Conservation (phyloP, 495 filamentous ascomycete genomes). For the Neurospora sp. region DNA sequence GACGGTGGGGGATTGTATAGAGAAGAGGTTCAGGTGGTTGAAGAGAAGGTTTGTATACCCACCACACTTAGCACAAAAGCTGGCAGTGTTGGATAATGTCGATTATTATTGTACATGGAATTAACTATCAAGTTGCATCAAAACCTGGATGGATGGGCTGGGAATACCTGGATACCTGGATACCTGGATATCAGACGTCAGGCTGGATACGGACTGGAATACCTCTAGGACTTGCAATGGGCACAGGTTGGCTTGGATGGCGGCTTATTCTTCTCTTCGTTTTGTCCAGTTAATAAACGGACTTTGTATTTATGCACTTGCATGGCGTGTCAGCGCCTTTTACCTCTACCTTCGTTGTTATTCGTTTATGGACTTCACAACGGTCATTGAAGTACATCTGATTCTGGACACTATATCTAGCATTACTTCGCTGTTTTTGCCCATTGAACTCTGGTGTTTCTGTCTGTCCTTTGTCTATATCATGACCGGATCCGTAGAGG, state of each 20-base stretch:
- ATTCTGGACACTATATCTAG: neutral
- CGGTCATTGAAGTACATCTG: neutral
- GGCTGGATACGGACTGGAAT: neutral
- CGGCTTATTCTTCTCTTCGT: neutral
- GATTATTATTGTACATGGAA: neutral
- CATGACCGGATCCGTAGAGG: neutral
- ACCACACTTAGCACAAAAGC: no score
- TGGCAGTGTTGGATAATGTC: neutral
- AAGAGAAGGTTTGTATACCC: neutral
- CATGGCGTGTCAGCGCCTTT: neutral
- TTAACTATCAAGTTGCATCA: neutral
- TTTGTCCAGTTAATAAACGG: no score
- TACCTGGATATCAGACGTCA: neutral
- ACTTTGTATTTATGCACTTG: neutral
- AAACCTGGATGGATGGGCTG: neutral
- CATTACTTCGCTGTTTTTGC: neutral
- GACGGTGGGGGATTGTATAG: no score
- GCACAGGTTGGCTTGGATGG: neutral
- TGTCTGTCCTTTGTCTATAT: no score
- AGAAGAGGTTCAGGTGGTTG: neutral
- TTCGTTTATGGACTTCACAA: neutral
- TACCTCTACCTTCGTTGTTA: neutral
- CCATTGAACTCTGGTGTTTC: neutral
- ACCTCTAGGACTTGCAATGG: neutral
- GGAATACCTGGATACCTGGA: neutral